Percentiles rank a stretch among this genome's conserved stretches.
Conservation (phyloP, 306 rosid species). For the Quercus berberidifolia region DNA sequence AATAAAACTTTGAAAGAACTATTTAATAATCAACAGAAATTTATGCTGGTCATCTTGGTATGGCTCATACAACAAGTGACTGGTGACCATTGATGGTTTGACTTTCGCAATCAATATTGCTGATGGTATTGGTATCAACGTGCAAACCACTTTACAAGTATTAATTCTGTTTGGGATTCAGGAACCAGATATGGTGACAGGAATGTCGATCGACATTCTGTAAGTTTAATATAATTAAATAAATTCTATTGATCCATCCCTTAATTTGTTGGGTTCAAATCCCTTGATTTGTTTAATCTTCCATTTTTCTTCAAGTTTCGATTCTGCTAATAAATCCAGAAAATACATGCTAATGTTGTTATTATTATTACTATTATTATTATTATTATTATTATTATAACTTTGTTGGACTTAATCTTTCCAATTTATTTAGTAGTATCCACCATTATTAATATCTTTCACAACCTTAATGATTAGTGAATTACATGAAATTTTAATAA, state of each 20-base stretch:
- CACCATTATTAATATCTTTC: too few relatives aligned
- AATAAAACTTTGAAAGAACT: too few relatives aligned
- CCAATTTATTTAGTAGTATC: background rate
- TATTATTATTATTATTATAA: background rate
- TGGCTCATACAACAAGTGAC: background rate
- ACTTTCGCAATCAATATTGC: background rate
- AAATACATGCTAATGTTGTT: too few relatives aligned
- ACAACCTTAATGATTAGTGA: too few relatives aligned
- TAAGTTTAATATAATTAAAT: background rate
- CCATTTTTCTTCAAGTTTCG: too few relatives aligned
- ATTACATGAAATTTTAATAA: too few relatives aligned
- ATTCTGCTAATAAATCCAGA: too few relatives aligned
- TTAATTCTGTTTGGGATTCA: background rate
- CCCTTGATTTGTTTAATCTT: too few relatives aligned
- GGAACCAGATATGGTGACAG: background rate
- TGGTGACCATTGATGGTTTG: background rate
- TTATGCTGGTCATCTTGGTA: too few relatives aligned
- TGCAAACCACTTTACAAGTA: constrained; percentile 1
- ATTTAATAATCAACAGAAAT: too few relatives aligned
- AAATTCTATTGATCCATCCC: background rate
- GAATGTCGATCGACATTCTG: background rate
- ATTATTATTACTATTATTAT: background rate
- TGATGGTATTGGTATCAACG: background rate
- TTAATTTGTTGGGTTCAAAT: too few relatives aligned
- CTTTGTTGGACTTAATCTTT: background rate